Base-by-base conservation (phyloP, 345 rosid genomes). In the Salix suchowensis region DNA sequence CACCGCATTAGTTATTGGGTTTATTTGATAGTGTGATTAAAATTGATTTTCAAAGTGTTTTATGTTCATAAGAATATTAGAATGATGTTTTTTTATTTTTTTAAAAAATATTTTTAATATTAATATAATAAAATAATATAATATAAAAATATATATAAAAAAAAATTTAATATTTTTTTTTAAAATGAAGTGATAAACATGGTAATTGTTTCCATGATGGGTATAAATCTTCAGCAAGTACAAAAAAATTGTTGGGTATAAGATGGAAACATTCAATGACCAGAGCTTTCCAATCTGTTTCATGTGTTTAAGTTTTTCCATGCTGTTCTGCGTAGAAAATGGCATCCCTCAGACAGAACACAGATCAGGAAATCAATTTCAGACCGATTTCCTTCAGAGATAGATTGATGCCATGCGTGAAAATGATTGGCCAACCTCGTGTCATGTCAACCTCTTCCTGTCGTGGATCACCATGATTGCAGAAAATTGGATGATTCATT, bases 391-490 rank as follows among this genome's bases (percentile, higher is more conserved):
- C 54, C 54, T 48, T 5, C 21, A 48, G 19, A 48, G 4, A 40
- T 11, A 10, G 66, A 71, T 48, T 13, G 18, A 68, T 64, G 72
- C 78, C 44, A 54, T 65, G 74, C 32, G 48, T 74, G 83, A 75
- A 72, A 77, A 72, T 75, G 84, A 82, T 75, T 77, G 76, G 80
- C 61, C 55, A 40, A 6, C 5, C 32, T 24, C 23, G 37, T 64
- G 85, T 77, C 69, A 61, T 70, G 87, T 84, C 87, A 70, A 58
- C 46, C 54, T 48, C 66, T 64, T 72, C 4, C 55, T 26, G 39
- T 14, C 6, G 30, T 10, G 60, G 34, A 58, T 5, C 64, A 48
- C 8, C 26, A 15, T 60, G 13, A 28, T 11, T 18, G 28, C 13
- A 23, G 11, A 13, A 65, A 13, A 6, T 68, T 68, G 16, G 30